phyloP scores from a whole-genome alignment of 1,284 basidiomycete species.

The Naganishia sp. region DNA sequence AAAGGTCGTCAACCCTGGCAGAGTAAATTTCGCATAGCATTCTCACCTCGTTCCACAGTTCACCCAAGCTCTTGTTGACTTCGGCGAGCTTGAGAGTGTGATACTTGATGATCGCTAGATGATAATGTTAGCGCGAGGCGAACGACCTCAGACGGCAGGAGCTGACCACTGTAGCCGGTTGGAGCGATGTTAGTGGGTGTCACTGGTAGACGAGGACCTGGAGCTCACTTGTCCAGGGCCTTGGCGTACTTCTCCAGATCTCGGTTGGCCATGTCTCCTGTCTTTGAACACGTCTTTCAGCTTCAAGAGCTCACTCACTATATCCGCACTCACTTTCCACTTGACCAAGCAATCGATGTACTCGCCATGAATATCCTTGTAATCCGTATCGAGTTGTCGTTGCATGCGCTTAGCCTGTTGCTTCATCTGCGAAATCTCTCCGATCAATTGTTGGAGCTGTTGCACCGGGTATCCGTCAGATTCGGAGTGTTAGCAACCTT shows the following conservation, averaged over 20 bases:
- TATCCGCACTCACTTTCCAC: constrained; percentile 69
- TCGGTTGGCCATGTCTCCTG: constrained; percentile 90
- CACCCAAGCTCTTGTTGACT: constrained; percentile 95
- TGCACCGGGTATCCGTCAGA: neutral
- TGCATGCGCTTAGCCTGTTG: constrained; percentile 69
- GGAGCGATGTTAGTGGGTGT: neutral
- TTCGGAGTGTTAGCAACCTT: neutral
- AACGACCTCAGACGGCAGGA: neutral
- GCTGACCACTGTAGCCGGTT: constrained; percentile 9
- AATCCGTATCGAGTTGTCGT: constrained; percentile 74
- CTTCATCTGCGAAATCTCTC: constrained; percentile 76
- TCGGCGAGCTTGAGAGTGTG: constrained; percentile 99
- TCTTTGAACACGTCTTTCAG: constrained; percentile 57
- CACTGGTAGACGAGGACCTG: neutral
- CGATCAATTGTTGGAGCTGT: constrained; percentile 76
- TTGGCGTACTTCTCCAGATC: constrained; percentile 97
- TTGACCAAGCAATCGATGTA: constrained; percentile 90
- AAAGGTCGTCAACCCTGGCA: neutral
- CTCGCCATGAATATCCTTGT: constrained; percentile 78
- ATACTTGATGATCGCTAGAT: constrained; percentile 95
- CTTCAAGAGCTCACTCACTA: too few relatives aligned
- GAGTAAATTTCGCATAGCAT: neutral
- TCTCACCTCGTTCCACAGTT: constrained; percentile 82
- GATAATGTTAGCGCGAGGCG: neutral
- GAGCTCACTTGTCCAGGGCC: constrained; percentile 83